These are phyloP conservation scores for Actinomortierella wolfii DNA, from an alignment of 371 early-diverging fungal genomes.

Conservation along the genomic window DNA sequence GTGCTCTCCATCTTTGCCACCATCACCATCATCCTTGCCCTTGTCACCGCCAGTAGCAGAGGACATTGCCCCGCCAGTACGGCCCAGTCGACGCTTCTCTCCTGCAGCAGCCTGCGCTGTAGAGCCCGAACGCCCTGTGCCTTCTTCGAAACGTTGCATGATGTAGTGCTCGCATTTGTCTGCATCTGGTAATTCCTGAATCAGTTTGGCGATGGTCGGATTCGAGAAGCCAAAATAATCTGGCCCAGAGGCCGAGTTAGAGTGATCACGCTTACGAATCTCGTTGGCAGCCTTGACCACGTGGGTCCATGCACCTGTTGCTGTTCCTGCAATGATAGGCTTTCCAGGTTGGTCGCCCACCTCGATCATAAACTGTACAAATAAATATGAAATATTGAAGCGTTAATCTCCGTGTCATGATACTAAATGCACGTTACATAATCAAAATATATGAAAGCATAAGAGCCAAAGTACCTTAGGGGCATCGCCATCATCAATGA, in stretches of 20 bases:
- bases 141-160: constrained; percentile 67
- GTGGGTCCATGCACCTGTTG: constrained; percentile 91
- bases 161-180: constrained; percentile 73
- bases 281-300: constrained; percentile 79
- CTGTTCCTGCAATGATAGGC: constrained; percentile 74
- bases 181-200: constrained; percentile 86
- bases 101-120: constrained; percentile 1
- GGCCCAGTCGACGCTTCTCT: not conserved
- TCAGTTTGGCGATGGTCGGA: constrained; percentile 87
- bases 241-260: constrained; percentile 86
- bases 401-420: no score
- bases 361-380: constrained; percentile 72
- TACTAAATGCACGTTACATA: no score
- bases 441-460: no score
- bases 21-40: not conserved
- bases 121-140: constrained; percentile 1
- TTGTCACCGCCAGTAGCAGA: not conserved
- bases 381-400: not conserved
- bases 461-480: constrained; percentile 69
- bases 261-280: constrained; percentile 77
- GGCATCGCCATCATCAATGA: constrained; percentile 82
- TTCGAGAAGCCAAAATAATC: constrained; percentile 92
- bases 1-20: constrained; percentile 1
- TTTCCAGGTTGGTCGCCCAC: constrained; percentile 71
- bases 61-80: not conserved